Conservation (phyloP, 768 basidiomycete genomes). For the Kwoniella dendrophila region DNA sequence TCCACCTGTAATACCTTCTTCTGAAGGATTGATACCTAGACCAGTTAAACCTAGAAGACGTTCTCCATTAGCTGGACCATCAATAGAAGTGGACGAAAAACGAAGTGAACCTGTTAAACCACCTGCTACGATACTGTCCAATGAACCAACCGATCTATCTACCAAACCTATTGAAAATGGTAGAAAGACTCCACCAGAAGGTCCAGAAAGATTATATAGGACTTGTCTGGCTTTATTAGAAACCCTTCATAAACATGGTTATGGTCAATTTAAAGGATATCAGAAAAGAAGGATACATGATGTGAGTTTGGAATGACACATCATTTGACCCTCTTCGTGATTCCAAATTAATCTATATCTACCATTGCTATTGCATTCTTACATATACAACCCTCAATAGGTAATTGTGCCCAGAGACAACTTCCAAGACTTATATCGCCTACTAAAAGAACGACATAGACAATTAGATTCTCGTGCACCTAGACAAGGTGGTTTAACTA, state of each 20-base stretch:
- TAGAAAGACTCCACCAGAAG: conserved; percentile 57
- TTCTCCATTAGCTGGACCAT: conserved; percentile 28
- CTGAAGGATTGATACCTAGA: background rate
- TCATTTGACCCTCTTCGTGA: background rate
- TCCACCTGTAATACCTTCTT: background rate
- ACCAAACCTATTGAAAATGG: background rate
- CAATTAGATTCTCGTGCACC: conserved; percentile 59
- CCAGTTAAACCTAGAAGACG: conserved; percentile 20
- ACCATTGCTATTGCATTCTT: background rate
- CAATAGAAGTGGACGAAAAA: conserved; percentile 7
- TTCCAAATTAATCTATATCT: background rate
- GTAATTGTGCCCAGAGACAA: conserved; percentile 70
- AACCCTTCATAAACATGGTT: conserved; percentile 82
- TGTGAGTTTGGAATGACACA: conserved; percentile 39
- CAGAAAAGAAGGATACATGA: conserved; percentile 86
- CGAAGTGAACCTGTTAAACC: conserved; percentile 26
- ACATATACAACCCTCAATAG: conserved; percentile 26
- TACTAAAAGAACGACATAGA: conserved; percentile 82
- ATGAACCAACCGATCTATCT: background rate
- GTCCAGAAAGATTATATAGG: conserved; percentile 68
- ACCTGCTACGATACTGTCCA: conserved; percentile 58
- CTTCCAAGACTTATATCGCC: conserved; percentile 88
- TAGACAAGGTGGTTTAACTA: conserved; percentile 28
- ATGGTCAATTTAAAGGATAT: conserved; percentile 78
- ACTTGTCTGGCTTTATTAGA: conserved; percentile 80